Evolutionary conservation across 2,329 filamentous ascomycete genomes (phyloP).

Genomic region (Colletotrichum agaves): DNA sequence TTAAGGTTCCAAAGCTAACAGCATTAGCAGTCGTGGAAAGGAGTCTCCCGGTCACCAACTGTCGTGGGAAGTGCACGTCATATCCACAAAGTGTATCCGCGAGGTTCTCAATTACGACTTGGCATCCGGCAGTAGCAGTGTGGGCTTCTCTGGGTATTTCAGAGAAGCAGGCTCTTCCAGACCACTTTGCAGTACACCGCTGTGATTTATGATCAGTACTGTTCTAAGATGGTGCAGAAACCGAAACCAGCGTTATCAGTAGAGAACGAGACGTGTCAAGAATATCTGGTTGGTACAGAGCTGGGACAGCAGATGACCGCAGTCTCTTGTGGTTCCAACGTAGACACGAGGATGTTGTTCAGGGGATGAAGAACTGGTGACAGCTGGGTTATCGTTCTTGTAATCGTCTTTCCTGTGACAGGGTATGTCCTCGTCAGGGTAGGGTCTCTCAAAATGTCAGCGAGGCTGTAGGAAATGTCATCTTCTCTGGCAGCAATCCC

Average conservation of each 20-base stretch:
- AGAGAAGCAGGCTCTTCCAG: background rate
- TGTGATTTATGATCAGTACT: background rate
- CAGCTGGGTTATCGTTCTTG: background rate
- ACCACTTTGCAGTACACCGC: background rate
- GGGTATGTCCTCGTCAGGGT: background rate
- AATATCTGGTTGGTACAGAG: background rate
- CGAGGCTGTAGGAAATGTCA: background rate
- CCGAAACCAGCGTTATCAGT: background rate
- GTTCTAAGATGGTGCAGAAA: too few relatives aligned
- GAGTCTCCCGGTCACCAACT: background rate
- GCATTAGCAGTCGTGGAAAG: background rate
- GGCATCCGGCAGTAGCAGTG: background rate
- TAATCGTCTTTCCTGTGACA: background rate
- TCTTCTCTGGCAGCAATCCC: background rate
- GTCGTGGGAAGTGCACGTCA: slow-evolving; percentile 3
- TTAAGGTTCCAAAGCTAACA: background rate
- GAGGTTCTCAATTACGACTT: background rate
- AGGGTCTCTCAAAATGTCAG: background rate
- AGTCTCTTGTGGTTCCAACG: background rate
- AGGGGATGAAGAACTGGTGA: background rate
- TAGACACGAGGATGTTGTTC: background rate
- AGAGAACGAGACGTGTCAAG: background rate
- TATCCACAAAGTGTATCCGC: background rate
- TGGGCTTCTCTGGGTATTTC: background rate
- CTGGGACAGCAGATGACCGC: background rate